These are phyloP conservation scores for Plasmopara muralis DNA, from an alignment of 352 stramenopile species.

Conservation along the genomic window DNA sequence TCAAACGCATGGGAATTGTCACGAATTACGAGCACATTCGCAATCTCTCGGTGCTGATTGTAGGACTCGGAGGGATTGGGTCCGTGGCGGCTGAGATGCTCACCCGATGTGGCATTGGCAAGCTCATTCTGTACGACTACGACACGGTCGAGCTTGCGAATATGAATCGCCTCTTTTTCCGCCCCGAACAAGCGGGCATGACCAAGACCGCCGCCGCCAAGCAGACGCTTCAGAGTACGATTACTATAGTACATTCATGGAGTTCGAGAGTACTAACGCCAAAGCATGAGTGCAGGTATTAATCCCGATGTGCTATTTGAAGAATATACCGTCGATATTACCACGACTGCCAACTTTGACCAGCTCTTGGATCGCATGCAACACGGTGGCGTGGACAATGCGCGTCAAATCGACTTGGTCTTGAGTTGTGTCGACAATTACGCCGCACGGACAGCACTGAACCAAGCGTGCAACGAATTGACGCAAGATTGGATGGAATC, in stretches of 20 bases:
- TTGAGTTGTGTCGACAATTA: constrained; percentile 90
- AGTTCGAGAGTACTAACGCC: background rate
- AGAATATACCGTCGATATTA: constrained; percentile 85
- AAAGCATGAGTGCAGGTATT: constrained; percentile 40
- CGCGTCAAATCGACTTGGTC: constrained; percentile 67
- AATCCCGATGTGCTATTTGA: constrained; percentile 87
- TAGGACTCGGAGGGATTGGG: constrained; percentile 81
- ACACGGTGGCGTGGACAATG: constrained; percentile 55
- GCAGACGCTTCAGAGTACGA: constrained; percentile 76
- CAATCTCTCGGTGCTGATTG: constrained; percentile 70
- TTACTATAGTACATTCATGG: background rate
- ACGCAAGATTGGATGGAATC: constrained; percentile 88
- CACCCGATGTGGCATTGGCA: constrained; percentile 84
- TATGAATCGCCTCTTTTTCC: constrained; percentile 90
- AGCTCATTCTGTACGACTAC: constrained; percentile 89
- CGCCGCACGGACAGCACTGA: constrained; percentile 77
- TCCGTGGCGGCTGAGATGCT: constrained; percentile 87
- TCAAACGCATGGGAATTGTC: constrained; percentile 89
- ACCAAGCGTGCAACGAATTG: constrained; percentile 84
- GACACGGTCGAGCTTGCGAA: constrained; percentile 87
- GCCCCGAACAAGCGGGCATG: constrained; percentile 77
- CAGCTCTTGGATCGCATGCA: constrained; percentile 71
- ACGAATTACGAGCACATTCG: constrained; percentile 85
- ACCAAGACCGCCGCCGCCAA: constrained; percentile 85
- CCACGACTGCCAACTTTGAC: constrained; percentile 78